Base-by-base conservation (phyloP, 345 rosid species). In the Rhizophora apiculata region DNA sequence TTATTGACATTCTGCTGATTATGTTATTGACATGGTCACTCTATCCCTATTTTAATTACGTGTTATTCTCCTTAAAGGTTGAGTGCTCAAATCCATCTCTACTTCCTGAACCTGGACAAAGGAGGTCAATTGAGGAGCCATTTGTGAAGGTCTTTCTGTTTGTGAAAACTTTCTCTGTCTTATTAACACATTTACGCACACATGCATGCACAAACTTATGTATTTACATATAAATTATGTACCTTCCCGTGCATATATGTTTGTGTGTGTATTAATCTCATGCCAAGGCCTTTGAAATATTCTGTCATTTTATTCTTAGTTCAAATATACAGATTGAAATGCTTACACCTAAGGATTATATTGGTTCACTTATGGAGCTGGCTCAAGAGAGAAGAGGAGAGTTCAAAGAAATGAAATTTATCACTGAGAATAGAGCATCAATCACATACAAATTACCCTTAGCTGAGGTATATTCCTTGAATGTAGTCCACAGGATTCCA, bases 331-430 rank as follows among this genome's bases (percentile, higher is more conserved):
- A 95, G 99, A 91, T 95, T 80, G 99, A 91, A 79, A 72, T 95
- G 88, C 92, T 95, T 74, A 88, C 96, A 36, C 97, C 99, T n/a
- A 95, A 95, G 75, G 99, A 95, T 68, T 86, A 81, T 72, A 91
- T 95, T 69, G 99, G 99, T 70, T 75, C 96, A 11, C 91, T 95
- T 62, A 95, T 95, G 97, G 99, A 95, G 84, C 85, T 95, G 53
- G 87, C 97, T 81, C 97, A 94, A 85, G 98, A 94, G 27, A 82
- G 98, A 76, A 89, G 98, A 87, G 98, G 89, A 66, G 95, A 85
- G 63, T 94, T 91, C 74, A 89, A 85, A 76, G 98, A 91, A 85
- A 89, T 94, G 93, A 94, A 89, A 84, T 94, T 69, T 80, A 87
- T 94, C 69, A 82, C 99, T 6, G 97, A 95, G 80, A 88, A 68